Conservation (phyloP, 2,329 filamentous ascomycete species). For the Mollisia scopiformis region DNA sequence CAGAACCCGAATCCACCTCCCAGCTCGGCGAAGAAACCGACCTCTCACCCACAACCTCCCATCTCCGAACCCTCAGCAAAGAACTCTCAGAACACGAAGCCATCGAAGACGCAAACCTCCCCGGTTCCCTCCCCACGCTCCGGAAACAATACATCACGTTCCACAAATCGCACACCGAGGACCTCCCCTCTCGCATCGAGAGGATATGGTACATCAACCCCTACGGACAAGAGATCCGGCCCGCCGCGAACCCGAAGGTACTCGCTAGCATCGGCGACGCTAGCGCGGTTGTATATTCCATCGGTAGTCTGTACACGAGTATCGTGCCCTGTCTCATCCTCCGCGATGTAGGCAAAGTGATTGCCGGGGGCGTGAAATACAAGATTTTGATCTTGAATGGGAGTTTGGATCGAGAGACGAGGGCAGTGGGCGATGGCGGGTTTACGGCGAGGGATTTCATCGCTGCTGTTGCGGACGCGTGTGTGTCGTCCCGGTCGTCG, state of each 20-base stretch:
- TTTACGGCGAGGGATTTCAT: conserved; percentile 84
- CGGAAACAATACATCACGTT: conserved; percentile 82
- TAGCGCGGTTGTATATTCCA: conserved; percentile 81
- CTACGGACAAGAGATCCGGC: conserved; percentile 93
- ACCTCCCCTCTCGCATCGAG: conserved; percentile 76
- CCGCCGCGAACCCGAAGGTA: conserved; percentile 81
- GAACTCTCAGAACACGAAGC: conserved; percentile 61
- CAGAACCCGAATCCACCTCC: neutral
- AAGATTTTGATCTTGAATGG: conserved; percentile 80
- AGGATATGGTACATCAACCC: conserved; percentile 98
- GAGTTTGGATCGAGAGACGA: conserved; percentile 83
- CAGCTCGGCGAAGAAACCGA: conserved; percentile 16
- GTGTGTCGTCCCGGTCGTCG: conserved; percentile 35
- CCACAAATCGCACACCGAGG: conserved; percentile 74
- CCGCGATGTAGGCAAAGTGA: conserved; percentile 70
- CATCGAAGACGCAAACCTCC: conserved; percentile 80
- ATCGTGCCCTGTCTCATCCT: conserved; percentile 83
- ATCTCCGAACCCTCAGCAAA: conserved; percentile 28
- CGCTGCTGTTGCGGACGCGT: conserved; percentile 75
- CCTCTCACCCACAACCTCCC: conserved; percentile 16
- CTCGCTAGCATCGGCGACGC: conserved; percentile 61
- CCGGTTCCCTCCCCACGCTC: conserved; percentile 78
- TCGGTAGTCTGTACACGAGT: conserved; percentile 92
- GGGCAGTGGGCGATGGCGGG: conserved; percentile 58
- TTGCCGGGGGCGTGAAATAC: conserved; percentile 51